Percentiles rank a stretch among this genome's conserved stretches.
phyloP scores from a whole-genome alignment of 225 moss, liverwort and hornwort species.

The Polytrichum commune region DNA sequence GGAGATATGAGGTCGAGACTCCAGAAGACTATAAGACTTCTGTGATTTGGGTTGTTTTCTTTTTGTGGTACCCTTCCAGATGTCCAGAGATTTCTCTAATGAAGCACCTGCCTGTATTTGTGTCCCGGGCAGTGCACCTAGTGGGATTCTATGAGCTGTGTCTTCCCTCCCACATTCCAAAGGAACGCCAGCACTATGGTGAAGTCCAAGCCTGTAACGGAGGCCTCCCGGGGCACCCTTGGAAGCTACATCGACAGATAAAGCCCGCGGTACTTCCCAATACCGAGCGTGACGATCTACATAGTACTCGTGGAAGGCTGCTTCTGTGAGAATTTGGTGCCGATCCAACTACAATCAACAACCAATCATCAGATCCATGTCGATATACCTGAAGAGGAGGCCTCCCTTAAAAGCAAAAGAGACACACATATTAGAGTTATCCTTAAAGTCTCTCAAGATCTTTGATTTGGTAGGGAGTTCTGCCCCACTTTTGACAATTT shows the following conservation, averaged over 20 bases:
- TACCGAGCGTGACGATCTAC: constrained; percentile 76
- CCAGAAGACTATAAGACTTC: constrained; percentile 59
- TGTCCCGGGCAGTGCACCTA: constrained; percentile 60
- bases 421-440: too few species aligned
- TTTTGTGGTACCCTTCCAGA: constrained; percentile 49
- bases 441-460: too few species aligned
- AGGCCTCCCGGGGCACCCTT: constrained; percentile 55
- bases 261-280: constrained; percentile 79
- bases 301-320: constrained; percentile 60
- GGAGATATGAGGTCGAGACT: constrained; percentile 56
- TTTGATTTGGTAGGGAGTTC: too few species aligned
- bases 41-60: constrained; percentile 17
- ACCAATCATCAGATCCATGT: background rate
- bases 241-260: constrained; percentile 66
- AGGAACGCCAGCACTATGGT: constrained; percentile 70
- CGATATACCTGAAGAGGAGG: background rate
- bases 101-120: constrained; percentile 71
- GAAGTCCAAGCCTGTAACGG: constrained; percentile 71
- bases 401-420: too few species aligned
- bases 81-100: constrained; percentile 57
- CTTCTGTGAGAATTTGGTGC: constrained; percentile 67
- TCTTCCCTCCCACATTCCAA: constrained; percentile 53
- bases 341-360: constrained; percentile 45
- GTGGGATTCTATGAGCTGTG: constrained; percentile 35
- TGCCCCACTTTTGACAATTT: too few species aligned